These are phyloP conservation scores for Pestalotiopsis sp. DNA, from an alignment of 2,329 filamentous ascomycete genomes.

Conservation along the genomic window DNA sequence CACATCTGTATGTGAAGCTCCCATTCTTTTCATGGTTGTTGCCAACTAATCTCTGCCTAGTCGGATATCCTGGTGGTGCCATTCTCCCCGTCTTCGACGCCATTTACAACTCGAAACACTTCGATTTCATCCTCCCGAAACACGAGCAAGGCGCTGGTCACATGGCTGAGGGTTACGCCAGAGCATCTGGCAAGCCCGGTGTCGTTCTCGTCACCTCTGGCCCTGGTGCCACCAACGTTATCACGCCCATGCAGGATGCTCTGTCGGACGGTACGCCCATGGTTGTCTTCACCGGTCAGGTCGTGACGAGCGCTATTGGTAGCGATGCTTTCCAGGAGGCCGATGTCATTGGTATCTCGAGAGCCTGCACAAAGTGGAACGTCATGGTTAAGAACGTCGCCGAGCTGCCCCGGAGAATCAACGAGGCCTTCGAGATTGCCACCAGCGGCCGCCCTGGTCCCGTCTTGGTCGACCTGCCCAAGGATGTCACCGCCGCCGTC, in stretches of 20 bases:
- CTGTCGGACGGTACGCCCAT: conserved; percentile 93
- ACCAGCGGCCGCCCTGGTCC: conserved; percentile 92
- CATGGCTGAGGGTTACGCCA: conserved; percentile 97
- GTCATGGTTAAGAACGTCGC: conserved; percentile 96
- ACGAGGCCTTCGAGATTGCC: conserved; percentile 97
- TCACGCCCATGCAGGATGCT: conserved; percentile 96
- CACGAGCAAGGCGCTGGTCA: conserved; percentile 98
- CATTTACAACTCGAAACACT: conserved; percentile 97
- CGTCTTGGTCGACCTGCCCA: conserved; percentile 93
- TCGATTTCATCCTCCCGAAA: conserved; percentile 91
- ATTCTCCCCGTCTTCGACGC: conserved; percentile 98
- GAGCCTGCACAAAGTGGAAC: conserved; percentile 98
- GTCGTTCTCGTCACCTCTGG: conserved; percentile 97
- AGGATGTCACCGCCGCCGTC: conserved; percentile 90
- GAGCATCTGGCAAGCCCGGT: conserved; percentile 89
- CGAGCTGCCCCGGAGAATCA: conserved; percentile 90
- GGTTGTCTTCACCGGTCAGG: conserved; percentile 95
- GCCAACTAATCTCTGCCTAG: conserved; percentile 42
- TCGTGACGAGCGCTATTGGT: conserved; percentile 85
- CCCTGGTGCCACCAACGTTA: conserved; percentile 93
- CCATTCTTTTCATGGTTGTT: conserved; percentile 1
- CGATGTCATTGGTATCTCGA: conserved; percentile 90
- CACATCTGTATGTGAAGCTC: conserved; percentile 76
- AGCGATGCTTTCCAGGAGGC: conserved; percentile 97
- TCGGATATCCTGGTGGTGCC: conserved; percentile 91